Percentiles rank a stretch among this genome's conserved stretches.
phyloP scores from a whole-genome alignment of 2,329 filamentous ascomycete species.

The Aspergillus clavatus region DNA sequence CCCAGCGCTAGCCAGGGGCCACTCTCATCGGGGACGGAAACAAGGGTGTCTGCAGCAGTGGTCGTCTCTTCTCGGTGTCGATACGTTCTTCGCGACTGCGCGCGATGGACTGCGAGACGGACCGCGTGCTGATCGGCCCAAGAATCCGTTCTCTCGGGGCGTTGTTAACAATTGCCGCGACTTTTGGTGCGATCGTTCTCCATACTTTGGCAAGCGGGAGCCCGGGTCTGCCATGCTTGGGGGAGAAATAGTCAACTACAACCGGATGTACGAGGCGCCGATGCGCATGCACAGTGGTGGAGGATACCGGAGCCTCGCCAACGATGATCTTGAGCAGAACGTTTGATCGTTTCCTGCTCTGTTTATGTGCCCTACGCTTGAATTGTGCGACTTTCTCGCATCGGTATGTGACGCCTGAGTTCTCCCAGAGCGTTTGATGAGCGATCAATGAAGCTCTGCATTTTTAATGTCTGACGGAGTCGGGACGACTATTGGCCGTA shows the following conservation, averaged over 20 bases:
- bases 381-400: too few species aligned
- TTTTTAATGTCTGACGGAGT: constrained; percentile 2
- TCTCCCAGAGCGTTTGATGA: constrained; percentile 1
- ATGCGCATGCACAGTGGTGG: constrained; percentile 54
- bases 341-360: constrained; percentile 16
- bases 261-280: constrained; percentile 82
- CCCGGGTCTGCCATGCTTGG: constrained; percentile 71
- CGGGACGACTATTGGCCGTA: neutral
- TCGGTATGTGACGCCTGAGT: neutral
- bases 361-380: neutral
- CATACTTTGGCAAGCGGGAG: constrained; percentile 70
- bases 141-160: constrained; percentile 82
- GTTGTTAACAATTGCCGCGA: constrained; percentile 86
- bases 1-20: constrained; percentile 45
- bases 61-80: constrained; percentile 80
- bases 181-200: constrained; percentile 90
- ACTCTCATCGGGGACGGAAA: constrained; percentile 44
- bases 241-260: constrained; percentile 79
- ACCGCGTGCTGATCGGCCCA: constrained; percentile 47
- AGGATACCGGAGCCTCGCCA: constrained; percentile 56
- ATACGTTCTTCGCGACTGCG: constrained; percentile 89
- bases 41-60: constrained; percentile 70
- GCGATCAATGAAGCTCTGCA: constrained; percentile 2
- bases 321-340: constrained; percentile 34
- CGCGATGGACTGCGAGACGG: constrained; percentile 61